Base-by-base conservation (phyloP, 306 rosid species). In the Mimosa pudica region DNA sequence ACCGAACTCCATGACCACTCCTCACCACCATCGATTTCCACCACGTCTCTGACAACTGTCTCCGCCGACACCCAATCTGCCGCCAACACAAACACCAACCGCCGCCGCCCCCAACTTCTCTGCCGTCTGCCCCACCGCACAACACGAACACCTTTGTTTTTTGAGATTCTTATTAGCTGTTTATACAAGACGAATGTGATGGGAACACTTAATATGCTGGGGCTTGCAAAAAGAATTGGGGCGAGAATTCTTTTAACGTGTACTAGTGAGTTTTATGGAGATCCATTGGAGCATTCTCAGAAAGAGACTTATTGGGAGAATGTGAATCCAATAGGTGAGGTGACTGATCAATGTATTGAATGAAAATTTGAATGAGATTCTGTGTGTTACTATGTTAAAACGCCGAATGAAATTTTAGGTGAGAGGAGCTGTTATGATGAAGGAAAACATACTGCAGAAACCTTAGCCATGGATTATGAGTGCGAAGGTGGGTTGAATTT, bases 371-470 rank as follows among this genome's bases (percentile, higher is more conserved):
- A 3, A 89, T 88, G 55, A 86, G 87, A 24, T 46, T 46, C 18
- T 5, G 45, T 61, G 55, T 55, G 33, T 6, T 18, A 60, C 13
- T 9, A 58, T 20, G 20, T 45, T 11, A 64, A 54, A 30, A 68
- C 24, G 60, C 47, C 67, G 30, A 70, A 81, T 79, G 9, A 52
- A 47, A 80, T 76, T 13, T 62, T 70, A 94, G 98, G 98, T 71
- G 98, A 92, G 89, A 86, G 98, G 86, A 95, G 98, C 74, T 95
- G 98, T 85, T 95, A 95, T 14, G 98, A 95, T 71, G 98, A 95
- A 88, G 98, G 98, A 64, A 95, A 95, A 89, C 87, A 98, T 42
- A 95, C 98, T 1, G 98, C 98, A 0, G 98, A 95, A 81, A 95
- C 98, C 9, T 81, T 95, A 47, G 20, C 98, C 4, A 95, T 95